Base-by-base conservation (phyloP, 2,329 filamentous ascomycete species). In the Aspergillus amoenus region DNA sequence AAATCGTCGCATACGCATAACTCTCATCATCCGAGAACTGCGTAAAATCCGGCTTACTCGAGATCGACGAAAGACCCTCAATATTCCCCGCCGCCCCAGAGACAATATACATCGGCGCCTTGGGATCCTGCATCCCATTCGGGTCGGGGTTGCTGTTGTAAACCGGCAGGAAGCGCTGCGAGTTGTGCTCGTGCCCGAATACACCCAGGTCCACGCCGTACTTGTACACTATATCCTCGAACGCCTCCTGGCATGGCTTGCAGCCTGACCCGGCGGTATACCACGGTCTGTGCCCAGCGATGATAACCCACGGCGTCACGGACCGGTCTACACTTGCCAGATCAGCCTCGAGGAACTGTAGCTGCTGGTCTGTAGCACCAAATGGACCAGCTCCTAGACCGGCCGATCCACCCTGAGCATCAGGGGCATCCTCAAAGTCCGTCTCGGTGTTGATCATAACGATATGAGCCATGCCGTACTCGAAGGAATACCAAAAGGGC, bases 401-500 rank as follows among this genome's bases (percentile, higher is more conserved):
- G 0, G 78, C 74, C 0, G 74, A 77, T 1, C 79, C 79, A 5
- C 66, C 74, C 0, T 66, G 66, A 0, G 68, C 71, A 52, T 82
- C 80, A 0, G 82, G 82, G 0, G 81, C 82, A 44, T 76, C 55
- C 3, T 74, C 62, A 59, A 85, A 84, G 68, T 85, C 82, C 2
- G 82, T 85, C 62, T 84, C 82, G 0, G 82, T 84, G 71, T 85
- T 72, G 58, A 84, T 76, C 80, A 82, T 81, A 37, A 78, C 71
- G 52, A 82, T 68, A 66, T 85, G 82, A 1, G 73, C 76, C 79
- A 84, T 81, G 58, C 82, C 82, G 66, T 85, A 84, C 58, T 85
- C 82, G 64, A 84, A 85, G 0, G 80, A 82, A 71, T 83, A 85
- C 82, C 82, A 85, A 64, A 84, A 84, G 0, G 81, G 79, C 15